phyloP scores from a whole-genome alignment of 495 filamentous ascomycete genomes.

The Trichoderma erinaceum region DNA sequence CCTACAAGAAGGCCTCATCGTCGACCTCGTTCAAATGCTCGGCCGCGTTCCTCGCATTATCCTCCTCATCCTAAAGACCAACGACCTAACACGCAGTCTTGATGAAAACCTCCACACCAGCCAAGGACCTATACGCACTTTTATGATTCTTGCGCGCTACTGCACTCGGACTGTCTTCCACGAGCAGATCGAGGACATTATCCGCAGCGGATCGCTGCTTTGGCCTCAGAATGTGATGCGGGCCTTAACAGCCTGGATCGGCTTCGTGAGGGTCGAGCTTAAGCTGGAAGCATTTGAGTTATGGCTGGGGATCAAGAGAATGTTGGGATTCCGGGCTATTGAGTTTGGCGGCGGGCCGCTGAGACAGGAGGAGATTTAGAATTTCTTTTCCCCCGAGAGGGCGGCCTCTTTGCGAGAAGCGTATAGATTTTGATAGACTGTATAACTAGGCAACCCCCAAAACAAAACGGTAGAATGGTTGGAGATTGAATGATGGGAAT shows the following conservation, averaged over 20 bases:
- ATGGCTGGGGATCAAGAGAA: slow-evolving; percentile 49
- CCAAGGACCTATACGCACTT: slow-evolving; percentile 79
- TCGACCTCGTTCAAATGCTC: slow-evolving; percentile 80
- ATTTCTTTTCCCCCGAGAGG: neutral
- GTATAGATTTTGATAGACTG: neutral
- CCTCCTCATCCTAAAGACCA: slow-evolving; percentile 93
- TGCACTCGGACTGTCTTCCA: slow-evolving; percentile 83
- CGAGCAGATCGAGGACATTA: slow-evolving; percentile 72
- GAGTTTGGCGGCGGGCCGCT: slow-evolving; percentile 10
- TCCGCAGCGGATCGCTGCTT: slow-evolving; percentile 35
- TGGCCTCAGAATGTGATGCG: slow-evolving; percentile 46
- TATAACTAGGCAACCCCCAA: neutral
- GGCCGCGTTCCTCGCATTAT: slow-evolving; percentile 87
- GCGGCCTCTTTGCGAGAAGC: neutral
- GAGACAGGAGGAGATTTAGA: neutral
- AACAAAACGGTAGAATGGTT: neutral
- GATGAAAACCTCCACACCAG: slow-evolving; percentile 91
- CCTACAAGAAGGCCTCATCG: slow-evolving; percentile 79
- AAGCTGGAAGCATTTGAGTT: slow-evolving; percentile 54
- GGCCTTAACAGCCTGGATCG: slow-evolving; percentile 45
- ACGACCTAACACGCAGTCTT: slow-evolving; percentile 89
- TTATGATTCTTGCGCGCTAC: slow-evolving; percentile 90
- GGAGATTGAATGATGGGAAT: too few species aligned
- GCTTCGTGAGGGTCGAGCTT: slow-evolving; percentile 43
- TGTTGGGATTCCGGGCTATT: slow-evolving; percentile 28